Base-by-base conservation (phyloP, 306 rosid genomes). In the Dicorynia guianensis region DNA sequence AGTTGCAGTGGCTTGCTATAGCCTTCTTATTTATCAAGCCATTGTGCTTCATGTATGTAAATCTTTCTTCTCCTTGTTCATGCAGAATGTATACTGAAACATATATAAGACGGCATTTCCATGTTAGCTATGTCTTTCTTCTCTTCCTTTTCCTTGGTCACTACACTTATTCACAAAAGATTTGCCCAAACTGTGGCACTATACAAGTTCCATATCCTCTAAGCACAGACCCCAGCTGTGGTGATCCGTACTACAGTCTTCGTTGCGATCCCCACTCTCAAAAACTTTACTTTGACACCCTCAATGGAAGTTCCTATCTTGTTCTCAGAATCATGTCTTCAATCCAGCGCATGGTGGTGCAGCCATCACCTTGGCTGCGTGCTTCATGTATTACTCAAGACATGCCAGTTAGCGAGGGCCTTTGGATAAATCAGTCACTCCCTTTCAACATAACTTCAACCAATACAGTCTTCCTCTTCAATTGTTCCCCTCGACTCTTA, bases 391-490 rank as follows among this genome's bases (percentile, higher is more conserved):
- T 92, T 17, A 90, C 97, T 4, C 93, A 78, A 80, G 98, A 95
- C 85, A 82, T 88, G 96, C 80, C 65, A 54, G 82, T 80, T n/a
- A 85, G 98, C 66, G 93, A 87, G 52, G 98, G 97, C 48, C 81
- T 95, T 43, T 82, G 93, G 97, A 78, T 92, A 60, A 95, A 95
- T 66, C 97, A 90, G 68, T 92, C 97, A 13, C 96, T 90, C 60
- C 98, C 98, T 69, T 94, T 92, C 87, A 88, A 83, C 62, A 42
- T 88, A 72, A 88, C 98, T 82, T 86, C 96, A 9, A 87, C 98
- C 6, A 92, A 92, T 87, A 95, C 97, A 14, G 70, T 95, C 25
- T 87, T 95, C 78, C 88, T 90, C 77, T 80, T 88, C 56, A 90
- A 90, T 78, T 95, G 98, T 69, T 92, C 98, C 6, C 99, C 97